Evolutionary conservation across 1,284 basidiomycete genomes (phyloP).

Genomic region (Fistulinella staudtii): DNA sequence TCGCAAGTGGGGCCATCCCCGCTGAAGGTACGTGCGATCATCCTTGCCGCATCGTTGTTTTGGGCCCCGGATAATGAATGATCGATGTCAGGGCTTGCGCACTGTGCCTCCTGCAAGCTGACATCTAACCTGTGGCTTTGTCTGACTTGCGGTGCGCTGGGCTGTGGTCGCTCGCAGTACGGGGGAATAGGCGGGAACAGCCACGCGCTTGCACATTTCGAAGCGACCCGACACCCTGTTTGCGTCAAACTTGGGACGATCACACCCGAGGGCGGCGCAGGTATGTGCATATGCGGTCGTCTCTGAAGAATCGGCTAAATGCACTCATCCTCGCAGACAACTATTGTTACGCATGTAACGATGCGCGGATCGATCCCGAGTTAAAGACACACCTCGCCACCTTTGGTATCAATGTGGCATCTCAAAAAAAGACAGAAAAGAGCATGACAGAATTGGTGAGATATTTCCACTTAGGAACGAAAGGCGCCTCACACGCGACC

Average conservation of each 20-base stretch:
- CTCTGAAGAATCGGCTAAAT: constrained; percentile 1
- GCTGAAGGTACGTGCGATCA: constrained; percentile 45
- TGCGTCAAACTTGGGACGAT: constrained; percentile 97
- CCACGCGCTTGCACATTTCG: constrained; percentile 83
- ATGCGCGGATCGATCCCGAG: constrained; percentile 79
- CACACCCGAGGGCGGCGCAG: constrained; percentile 89
- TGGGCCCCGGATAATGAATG: no score
- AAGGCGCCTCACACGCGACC: not conserved
- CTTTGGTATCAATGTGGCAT: constrained; percentile 86
- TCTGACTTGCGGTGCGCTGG: constrained; percentile 90
- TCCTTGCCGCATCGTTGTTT: no score
- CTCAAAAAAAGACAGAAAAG: constrained; percentile 92
- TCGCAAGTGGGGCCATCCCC: constrained; percentile 47
- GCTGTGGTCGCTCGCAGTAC: constrained; percentile 86
- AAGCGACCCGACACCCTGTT: constrained; percentile 74
- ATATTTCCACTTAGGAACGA: not conserved
- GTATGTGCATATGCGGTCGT: constrained; percentile 40
- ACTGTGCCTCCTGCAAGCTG: constrained; percentile 76
- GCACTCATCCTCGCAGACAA: constrained; percentile 56
- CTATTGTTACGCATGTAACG: constrained; percentile 93
- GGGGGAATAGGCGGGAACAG: constrained; percentile 88
- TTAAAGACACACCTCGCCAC: constrained; percentile 72
- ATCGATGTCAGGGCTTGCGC: constrained; percentile 63
- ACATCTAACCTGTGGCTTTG: constrained; percentile 95
- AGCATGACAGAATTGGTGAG: constrained; percentile 92